Evolutionary conservation across 257 asterid genomes (phyloP).

Genomic region (Fraxinus pennsylvanica): DNA sequence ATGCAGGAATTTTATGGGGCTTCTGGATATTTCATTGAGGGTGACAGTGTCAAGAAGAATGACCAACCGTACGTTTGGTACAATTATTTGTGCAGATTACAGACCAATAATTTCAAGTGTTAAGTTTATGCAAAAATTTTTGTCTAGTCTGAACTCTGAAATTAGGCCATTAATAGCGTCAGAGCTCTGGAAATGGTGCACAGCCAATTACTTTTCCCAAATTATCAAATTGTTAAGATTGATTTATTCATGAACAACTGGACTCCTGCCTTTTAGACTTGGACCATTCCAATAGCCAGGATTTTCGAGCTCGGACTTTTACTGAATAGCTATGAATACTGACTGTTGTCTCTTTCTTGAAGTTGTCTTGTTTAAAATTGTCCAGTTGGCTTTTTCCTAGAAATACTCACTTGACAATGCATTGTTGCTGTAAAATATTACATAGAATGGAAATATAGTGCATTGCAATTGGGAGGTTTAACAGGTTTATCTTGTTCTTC

Average conservation of each 20-base stretch:
- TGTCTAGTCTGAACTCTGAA: not conserved
- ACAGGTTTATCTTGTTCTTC: slow-evolving; percentile 1
- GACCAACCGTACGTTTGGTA: slow-evolving; percentile 48
- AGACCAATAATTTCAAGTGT: not conserved
- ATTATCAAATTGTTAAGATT: not conserved
- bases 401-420: not conserved
- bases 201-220: not conserved
- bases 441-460: not conserved
- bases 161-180: not conserved
- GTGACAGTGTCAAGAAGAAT: slow-evolving; percentile 42
- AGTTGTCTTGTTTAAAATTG: not conserved
- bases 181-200: not conserved
- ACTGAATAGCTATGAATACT: not conserved
- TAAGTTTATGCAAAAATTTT: slow-evolving; percentile 1
- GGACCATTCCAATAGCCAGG: not conserved
- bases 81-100: not conserved
- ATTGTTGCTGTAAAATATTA: not conserved
- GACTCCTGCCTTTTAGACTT: not conserved
- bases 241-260: slow-evolving; percentile 19
- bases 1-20: slow-evolving; percentile 93
- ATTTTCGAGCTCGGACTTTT: not conserved
- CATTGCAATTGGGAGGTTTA: slow-evolving; percentile 14
- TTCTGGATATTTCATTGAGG: slow-evolving; percentile 75
- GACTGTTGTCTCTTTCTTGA: not conserved
- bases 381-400: not conserved